These are phyloP conservation scores for Solanum sitiens DNA, from an alignment of 257 asterid species.

Conservation along the genomic window DNA sequence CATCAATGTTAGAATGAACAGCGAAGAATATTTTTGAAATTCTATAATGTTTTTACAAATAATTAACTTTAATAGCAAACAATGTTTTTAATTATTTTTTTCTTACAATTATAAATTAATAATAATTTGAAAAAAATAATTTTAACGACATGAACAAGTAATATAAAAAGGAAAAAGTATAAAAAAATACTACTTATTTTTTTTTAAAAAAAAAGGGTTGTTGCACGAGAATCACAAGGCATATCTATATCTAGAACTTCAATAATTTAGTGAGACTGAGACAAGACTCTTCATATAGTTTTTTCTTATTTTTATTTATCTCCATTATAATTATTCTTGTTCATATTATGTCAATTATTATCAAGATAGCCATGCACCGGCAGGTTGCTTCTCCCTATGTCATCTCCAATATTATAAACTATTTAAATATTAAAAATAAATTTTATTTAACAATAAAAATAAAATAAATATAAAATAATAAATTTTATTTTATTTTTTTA, in stretches of 20 bases:
- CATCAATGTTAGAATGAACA: neutral
- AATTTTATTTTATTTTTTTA: too few relatives aligned
- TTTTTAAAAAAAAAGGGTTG: neutral
- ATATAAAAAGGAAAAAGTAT: neutral
- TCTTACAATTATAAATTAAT: too few relatives aligned
- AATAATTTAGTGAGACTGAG: neutral
- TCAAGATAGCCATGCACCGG: neutral
- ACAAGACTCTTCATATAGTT: neutral
- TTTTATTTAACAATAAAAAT: too few relatives aligned
- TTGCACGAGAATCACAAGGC: neutral
- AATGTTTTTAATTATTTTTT: too few relatives aligned
- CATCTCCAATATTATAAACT: neutral
- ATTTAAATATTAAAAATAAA: too few relatives aligned
- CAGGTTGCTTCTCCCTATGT: neutral
- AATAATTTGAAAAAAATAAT: too few relatives aligned
- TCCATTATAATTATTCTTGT: neutral
- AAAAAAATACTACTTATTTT: too few relatives aligned
- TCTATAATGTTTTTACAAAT: too few relatives aligned
- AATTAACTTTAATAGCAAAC: too few relatives aligned
- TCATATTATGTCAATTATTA: neutral
- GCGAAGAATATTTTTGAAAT: too few relatives aligned
- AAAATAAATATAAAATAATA: too few relatives aligned
- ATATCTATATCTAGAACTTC: neutral
- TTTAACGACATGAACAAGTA: neutral
- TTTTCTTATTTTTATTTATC: neutral